Evolutionary conservation across 2,329 filamentous ascomycete genomes (phyloP).

Genomic region (Neoascochyta sp.): DNA sequence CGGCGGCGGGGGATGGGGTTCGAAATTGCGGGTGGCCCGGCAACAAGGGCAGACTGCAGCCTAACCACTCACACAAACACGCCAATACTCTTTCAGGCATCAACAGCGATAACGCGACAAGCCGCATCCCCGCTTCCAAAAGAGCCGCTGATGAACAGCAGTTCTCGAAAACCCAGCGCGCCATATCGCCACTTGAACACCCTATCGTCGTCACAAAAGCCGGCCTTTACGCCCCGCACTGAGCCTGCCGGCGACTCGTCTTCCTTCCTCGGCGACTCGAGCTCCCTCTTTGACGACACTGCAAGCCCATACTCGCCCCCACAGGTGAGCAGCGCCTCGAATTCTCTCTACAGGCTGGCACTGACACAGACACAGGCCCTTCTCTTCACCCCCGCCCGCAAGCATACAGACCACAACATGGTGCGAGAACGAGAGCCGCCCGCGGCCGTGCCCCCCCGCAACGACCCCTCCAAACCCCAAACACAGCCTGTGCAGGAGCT

Average conservation of each 20-base stretch:
- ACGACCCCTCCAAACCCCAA: slow-evolving; percentile 14
- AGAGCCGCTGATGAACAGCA: slow-evolving; percentile 25
- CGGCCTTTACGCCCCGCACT: slow-evolving; percentile 14
- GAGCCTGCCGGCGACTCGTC: slow-evolving; percentile 1
- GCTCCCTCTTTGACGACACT: slow-evolving; percentile 35
- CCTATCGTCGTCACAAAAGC: slow-evolving; percentile 31
- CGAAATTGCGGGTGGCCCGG: no score
- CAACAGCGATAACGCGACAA: no score
- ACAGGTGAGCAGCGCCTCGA: slow-evolving; percentile 1
- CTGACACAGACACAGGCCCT: no score
- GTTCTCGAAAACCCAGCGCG: slow-evolving; percentile 28
- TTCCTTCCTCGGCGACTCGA: slow-evolving; percentile 27
- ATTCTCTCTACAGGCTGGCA: no score
- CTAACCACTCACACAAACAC: no score
- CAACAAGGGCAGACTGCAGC: no score
- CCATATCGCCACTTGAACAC: slow-evolving; percentile 35
- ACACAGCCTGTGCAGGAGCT: slow-evolving; percentile 34
- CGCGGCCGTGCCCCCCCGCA: slow-evolving; percentile 32
- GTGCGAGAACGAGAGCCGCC: slow-evolving; percentile 51
- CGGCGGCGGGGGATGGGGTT: no score
- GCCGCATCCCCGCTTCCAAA: no score
- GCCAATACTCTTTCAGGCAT: no score
- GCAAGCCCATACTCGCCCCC: slow-evolving; percentile 8
- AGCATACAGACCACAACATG: slow-evolving; percentile 38
- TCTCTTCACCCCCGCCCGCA: slow-evolving; percentile 3